A percentile compares a stretch with the other conserved stretches of the same genome.
Evolutionary conservation across 2,329 filamentous ascomycete genomes (phyloP).

Genomic region (Leptographium wingfieldii): DNA sequence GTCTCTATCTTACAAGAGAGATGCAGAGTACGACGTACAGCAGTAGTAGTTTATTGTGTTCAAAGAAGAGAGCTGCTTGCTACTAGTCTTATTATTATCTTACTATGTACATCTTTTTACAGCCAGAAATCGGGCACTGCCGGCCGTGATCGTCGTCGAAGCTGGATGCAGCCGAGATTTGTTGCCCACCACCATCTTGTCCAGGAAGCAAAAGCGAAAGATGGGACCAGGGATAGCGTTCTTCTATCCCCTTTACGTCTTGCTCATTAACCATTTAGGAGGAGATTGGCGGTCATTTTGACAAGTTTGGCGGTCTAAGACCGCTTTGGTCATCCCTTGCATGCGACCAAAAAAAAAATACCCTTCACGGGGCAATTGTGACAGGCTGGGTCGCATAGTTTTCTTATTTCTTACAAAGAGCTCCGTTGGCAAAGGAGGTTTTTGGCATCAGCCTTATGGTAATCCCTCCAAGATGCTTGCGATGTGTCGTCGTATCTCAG

Average conservation of each 20-base stretch:
- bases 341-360: neutral
- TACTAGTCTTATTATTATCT: neutral
- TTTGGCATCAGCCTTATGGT: neutral
- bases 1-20: neutral
- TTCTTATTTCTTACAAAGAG: neutral
- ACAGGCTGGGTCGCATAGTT: neutral
- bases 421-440: neutral
- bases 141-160: constrained; percentile 4
- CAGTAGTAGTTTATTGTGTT: too few relatives aligned
- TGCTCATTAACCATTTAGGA: neutral
- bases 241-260: neutral
- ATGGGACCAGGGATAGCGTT: neutral
- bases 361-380: neutral
- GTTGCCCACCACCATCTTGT: neutral
- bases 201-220: neutral
- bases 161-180: constrained; percentile 1
- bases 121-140: constrained; percentile 1
- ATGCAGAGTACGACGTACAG: neutral
- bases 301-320: neutral
- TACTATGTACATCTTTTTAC: neutral
- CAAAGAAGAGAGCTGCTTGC: neutral
- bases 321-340: neutral
- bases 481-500: neutral
- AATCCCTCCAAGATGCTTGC: neutral
- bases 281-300: neutral